Evolutionary conservation across 495 filamentous ascomycete species (phyloP), one percentile per base, ranked within the genome.

Genomic region (Penicillium pulvis): DNA sequence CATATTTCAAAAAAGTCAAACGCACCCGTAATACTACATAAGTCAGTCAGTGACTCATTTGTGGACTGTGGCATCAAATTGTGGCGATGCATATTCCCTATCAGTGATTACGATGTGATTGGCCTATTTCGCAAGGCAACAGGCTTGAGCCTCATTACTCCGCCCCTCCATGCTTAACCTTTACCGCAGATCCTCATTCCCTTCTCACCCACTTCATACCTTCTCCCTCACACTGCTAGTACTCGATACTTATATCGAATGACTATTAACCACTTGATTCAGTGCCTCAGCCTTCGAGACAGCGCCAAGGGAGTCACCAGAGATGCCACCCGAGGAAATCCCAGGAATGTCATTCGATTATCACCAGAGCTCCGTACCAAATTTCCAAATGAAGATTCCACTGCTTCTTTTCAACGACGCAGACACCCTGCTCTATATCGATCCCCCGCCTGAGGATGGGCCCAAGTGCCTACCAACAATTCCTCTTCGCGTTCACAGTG

Each of bases 361-460:
- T 41, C 39, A 7, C 14, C 39, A 41, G 39, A 41, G 16, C 14
- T 7, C 16, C 39, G 1, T n/a, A 9, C 39, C 6, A 26, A 36
- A 35, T 36, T 30, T 11, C 3, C 19, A 24, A 19, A 6, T 41
- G 0, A 42, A 47, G 26, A 19, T 75, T 41, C 63, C 73, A 3
- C 24, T 73, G 1, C 54, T 78, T 19, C 47, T 74, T 12, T 68
- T 78, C 36, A 48, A 67, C 6, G 69, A 71, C 12, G 82, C 73
- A 17, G 79, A 85, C 51, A 87, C 86, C 0, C 69, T 85, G 14
- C 74, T 85, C 7, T 76, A 79, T 51, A 83, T 89, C 48, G 80
- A 81, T 67, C 77, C 60, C 16, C 65, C 62, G 53, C 75, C 67
- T 20, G 61, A 65, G 36, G 64, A 63, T 55, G 57, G 47, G 67